These are phyloP conservation scores for Thozetella sp. DNA, from an alignment of 495 filamentous ascomycete species.

Conservation along the genomic window DNA sequence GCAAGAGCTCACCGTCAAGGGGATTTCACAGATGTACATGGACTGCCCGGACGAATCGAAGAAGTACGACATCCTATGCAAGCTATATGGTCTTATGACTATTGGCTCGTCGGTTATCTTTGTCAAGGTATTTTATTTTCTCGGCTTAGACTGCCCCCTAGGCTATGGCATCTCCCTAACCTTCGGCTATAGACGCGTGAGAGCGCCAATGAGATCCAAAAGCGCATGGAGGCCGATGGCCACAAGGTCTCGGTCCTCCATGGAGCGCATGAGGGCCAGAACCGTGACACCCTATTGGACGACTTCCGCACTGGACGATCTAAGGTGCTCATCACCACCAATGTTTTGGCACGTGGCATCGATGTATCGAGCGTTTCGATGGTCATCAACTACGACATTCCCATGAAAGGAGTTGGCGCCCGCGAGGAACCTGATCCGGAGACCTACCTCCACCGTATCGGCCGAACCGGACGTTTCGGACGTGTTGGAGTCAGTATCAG, in stretches of 20 bases:
- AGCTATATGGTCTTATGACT: slow-evolving; percentile 93
- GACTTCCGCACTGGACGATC: slow-evolving; percentile 81
- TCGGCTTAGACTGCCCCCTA: too few relatives aligned
- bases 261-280: slow-evolving; percentile 77
- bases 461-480: slow-evolving; percentile 94
- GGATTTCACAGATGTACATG: slow-evolving; percentile 96
- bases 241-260: slow-evolving; percentile 90
- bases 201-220: slow-evolving; percentile 80
- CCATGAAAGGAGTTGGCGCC: slow-evolving; percentile 55
- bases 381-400: slow-evolving; percentile 93
- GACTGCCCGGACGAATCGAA: slow-evolving; percentile 79
- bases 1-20: slow-evolving; percentile 92
- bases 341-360: slow-evolving; percentile 95
- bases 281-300: slow-evolving; percentile 86
- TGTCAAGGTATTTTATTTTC: slow-evolving; percentile 62
- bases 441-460: slow-evolving; percentile 98
- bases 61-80: slow-evolving; percentile 86
- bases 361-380: slow-evolving; percentile 96
- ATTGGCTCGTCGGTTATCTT: slow-evolving; percentile 98
- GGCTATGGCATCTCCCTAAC: too few relatives aligned
- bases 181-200: slow-evolving; percentile 62
- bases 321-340: slow-evolving; percentile 99
- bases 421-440: slow-evolving; percentile 73
- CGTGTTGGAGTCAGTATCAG: slow-evolving; percentile 94
- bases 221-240: slow-evolving; percentile 82